phyloP scores from a whole-genome alignment of 495 filamentous ascomycete species.

The Hyaloscypha bicolor region DNA sequence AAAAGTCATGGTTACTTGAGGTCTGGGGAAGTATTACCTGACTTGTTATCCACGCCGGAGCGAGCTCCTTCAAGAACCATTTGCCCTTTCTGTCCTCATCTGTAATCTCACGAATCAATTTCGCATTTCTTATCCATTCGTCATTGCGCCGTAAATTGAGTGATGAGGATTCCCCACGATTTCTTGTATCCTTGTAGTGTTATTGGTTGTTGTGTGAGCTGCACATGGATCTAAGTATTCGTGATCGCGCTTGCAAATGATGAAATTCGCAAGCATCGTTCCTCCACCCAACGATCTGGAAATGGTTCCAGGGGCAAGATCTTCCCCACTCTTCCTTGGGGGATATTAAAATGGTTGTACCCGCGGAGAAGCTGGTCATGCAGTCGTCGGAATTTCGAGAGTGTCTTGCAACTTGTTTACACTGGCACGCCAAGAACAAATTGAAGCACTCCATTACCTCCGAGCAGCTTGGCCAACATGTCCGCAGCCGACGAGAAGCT shows the following conservation, averaged over 20 bases:
- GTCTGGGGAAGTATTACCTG: not conserved
- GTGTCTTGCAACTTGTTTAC: not conserved
- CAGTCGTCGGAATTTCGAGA: not conserved
- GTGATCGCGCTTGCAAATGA: not conserved
- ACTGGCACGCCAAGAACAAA: not conserved
- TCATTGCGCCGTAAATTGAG: not conserved
- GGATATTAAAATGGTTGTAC: not conserved
- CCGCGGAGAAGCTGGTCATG: not conserved
- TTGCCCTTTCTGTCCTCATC: not conserved
- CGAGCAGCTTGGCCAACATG: not conserved
- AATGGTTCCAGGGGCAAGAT: not conserved
- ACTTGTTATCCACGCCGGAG: not conserved
- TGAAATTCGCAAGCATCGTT: not conserved
- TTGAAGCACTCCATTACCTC: not conserved
- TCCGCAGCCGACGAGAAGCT: not conserved
- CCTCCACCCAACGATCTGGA: not conserved
- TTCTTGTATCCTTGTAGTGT: not conserved
- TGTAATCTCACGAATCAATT: not conserved
- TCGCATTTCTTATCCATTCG: not conserved
- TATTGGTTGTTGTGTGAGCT: not conserved
- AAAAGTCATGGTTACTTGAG: not conserved
- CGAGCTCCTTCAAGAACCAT: not conserved
- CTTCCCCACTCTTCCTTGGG: not conserved
- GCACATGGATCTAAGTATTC: not conserved
- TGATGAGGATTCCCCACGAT: not conserved